A percentile compares a stretch with the other conserved stretches of the same genome.
These are phyloP conservation scores for Rhinocladiella mackenziei DNA, from an alignment of 2,329 filamentous ascomycete genomes.

Conservation along the genomic window DNA sequence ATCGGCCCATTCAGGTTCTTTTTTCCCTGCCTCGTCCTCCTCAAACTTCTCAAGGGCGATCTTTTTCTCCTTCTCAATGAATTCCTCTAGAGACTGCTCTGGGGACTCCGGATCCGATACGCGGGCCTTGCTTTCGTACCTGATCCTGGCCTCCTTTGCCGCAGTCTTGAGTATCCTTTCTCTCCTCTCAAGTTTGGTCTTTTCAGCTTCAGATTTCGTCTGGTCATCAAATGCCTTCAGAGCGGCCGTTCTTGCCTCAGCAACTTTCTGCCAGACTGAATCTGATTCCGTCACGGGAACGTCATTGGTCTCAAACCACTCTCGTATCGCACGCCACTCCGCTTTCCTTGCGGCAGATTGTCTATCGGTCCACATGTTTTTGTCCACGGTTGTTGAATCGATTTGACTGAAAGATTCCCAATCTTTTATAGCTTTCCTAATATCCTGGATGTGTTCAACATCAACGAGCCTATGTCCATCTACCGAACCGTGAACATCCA, in stretches of 20 bases:
- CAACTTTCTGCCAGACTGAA: slow-evolving; percentile 15
- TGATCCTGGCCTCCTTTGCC: slow-evolving; percentile 7
- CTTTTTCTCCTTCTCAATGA: slow-evolving; percentile 5
- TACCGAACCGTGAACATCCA: slow-evolving; percentile 18
- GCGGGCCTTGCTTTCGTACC: slow-evolving; percentile 4
- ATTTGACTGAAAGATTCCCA: slow-evolving; percentile 6
- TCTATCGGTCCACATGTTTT: slow-evolving; percentile 4
- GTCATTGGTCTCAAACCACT: slow-evolving; percentile 15
- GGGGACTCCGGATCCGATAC: neutral
- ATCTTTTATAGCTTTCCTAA: slow-evolving; percentile 9
- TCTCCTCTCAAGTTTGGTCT: slow-evolving; percentile 5
- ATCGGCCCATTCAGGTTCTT: slow-evolving; percentile 30
- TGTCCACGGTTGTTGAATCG: slow-evolving; percentile 8
- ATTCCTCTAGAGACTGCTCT: slow-evolving; percentile 5
- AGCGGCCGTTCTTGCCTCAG: slow-evolving; percentile 12
- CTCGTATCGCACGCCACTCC: slow-evolving; percentile 16
- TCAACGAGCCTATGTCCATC: slow-evolving; percentile 7
- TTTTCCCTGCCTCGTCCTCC: slow-evolving; percentile 4
- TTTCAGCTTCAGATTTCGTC: slow-evolving; percentile 1
- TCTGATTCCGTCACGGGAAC: slow-evolving; percentile 9
- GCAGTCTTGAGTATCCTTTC: slow-evolving; percentile 4
- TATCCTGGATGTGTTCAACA: slow-evolving; percentile 1
- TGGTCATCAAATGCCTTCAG: slow-evolving; percentile 7
- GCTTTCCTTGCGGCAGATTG: slow-evolving; percentile 6
- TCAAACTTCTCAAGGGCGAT: slow-evolving; percentile 7